Evolutionary conservation across 805 yeast species (phyloP), one percentile per base, ranked within the genome.

Genomic region (Starmerella potacharoeniae): DNA sequence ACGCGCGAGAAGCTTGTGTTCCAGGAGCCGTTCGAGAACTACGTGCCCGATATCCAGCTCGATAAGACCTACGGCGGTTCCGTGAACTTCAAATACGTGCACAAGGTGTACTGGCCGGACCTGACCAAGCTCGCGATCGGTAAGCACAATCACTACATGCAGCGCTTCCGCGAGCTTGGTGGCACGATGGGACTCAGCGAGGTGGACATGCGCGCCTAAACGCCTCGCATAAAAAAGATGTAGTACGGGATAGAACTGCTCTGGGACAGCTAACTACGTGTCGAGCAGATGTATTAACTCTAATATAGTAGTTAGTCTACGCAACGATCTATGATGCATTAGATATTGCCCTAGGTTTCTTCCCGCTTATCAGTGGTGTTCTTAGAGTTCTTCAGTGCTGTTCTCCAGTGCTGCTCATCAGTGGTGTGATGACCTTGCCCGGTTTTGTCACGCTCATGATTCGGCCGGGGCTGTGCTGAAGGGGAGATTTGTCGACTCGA

Each of bases 1-100:
- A 93, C 99, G 1, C 77, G 95, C 58, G 96, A 90, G 69, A 93
- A 93, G 72, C 77, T 93, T 60, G 95, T 89, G 4, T 93, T 82
- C 67, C 95, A 87, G 68, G 87, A 89, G 63, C 95, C 96, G 14
- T 87, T 90, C 70, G 77, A 81, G 28, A 74, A 86, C 37, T 91
- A 85, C 64, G 93, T 89, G 13, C 95, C 95, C 1, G 69, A 69
- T 31, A 84, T 80, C 54, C 96, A 89, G 68, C 76, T 93, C 59
- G 97, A 89, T 66, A 75, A 77, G 64, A 82, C 81, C 36, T 91
- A 87, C 65, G 95, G 95, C 37, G 99, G 99, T 5, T 68, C 73
- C 37, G 84, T 87, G 51, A 86, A 87, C 64, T 93, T 93, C 69
- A 86, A 79, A 42, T 93, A 93, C 66, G 75, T 79, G 46, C 97